These are phyloP conservation scores for Beauveria medogensis DNA, from an alignment of 2,329 filamentous ascomycete species.

Conservation along the genomic window DNA sequence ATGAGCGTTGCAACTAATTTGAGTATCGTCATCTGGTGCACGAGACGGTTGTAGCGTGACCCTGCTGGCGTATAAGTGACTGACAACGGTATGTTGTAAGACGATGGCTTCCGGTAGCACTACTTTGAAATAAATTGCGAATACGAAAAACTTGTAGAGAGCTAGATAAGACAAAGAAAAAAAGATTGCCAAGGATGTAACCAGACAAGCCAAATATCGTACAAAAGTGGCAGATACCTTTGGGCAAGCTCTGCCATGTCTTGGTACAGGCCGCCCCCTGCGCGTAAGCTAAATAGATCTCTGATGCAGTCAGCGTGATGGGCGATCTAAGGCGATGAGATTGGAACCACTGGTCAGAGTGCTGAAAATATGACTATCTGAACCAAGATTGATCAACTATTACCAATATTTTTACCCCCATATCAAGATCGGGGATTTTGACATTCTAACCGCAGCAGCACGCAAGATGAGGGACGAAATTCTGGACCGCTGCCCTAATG, in stretches of 20 bases:
- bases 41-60: neutral
- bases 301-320: neutral
- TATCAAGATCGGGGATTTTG: too few species aligned
- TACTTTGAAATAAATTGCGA: neutral
- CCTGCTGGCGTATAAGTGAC: neutral
- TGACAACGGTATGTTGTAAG: neutral
- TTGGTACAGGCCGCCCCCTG: neutral
- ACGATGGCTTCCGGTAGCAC: neutral
- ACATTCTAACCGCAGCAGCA: neutral
- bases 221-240: too few species aligned
- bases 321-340: too few species aligned
- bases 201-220: too few species aligned
- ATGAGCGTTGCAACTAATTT: too few species aligned
- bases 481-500: neutral
- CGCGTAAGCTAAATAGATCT: neutral
- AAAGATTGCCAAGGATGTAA: neutral
- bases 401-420: too few species aligned
- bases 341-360: too few species aligned
- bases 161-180: neutral
- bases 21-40: too few species aligned
- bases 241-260: neutral
- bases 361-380: neutral
- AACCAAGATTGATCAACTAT: too few species aligned
- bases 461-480: neutral
- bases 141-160: neutral